Base-by-base conservation (phyloP, 2,329 filamentous ascomycete genomes). In the Decorospora gaudefroyi region DNA sequence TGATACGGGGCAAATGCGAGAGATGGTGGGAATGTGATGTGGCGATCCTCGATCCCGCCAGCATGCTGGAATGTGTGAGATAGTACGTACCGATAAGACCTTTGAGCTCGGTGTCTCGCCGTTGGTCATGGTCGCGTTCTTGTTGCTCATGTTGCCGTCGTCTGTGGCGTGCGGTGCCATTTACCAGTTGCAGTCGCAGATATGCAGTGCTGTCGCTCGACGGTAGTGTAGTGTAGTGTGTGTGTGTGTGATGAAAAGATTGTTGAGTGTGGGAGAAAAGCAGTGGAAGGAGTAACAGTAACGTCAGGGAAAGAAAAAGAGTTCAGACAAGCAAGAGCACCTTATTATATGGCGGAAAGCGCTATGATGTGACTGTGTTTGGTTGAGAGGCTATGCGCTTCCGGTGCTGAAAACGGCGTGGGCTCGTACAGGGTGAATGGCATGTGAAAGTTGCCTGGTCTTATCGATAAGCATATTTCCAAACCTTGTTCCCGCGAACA, bases 81-180 rank as follows among this genome's bases (percentile, higher is more conserved):
- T 9, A 37, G 29, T 19, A 68, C 70, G 42, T 66, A 73, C 70
- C 42, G 67, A 69, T 28, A 73, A 42, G 46, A 70, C 64, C 49
- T 67, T 69, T 19, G 68, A 73, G 28, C 59, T 59, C 26, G 65
- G 61, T 58, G 66, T 67, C 51, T 72, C 70, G 58, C 70, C 70
- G 53, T 73, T 73, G 43, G 67, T 70, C 44, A 70, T 38, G 19
- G 68, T 58, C 22, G 58, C 50, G 23, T 49, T 44, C 13, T 55
- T 40, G 54, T 62, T 58, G 59, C 49, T 64, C 62, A 66, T 67
- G 27, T 64, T 57, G 59, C 59, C 59, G 29, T 61, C 57, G 48
- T 62, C 52, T 11, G 62, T 51, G 35, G 66, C 67, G 64, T 70
- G 68, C 33, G 68, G 68, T 53, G 59, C 51, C 59, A 62, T 62